These are phyloP conservation scores for Castanea mollissima DNA, from an alignment of 306 rosid genomes.

Conservation along the genomic window DNA sequence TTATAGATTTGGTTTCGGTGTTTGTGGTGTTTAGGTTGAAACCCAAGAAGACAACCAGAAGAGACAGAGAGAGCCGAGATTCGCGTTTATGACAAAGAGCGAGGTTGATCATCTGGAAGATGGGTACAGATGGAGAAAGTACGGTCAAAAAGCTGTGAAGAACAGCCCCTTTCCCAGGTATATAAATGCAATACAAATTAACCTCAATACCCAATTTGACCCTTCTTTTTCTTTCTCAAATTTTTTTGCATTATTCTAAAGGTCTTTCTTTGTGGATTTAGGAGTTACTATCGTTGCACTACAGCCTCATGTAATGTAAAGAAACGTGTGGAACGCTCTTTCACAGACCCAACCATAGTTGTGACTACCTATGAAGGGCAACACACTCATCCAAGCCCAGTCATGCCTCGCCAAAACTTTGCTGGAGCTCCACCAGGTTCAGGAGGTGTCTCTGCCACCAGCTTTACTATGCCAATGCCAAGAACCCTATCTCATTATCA, in stretches of 20 bases:
- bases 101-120: constrained; percentile 99
- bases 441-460: constrained; percentile 7
- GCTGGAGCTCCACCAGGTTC: constrained; percentile 28
- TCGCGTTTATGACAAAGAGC: constrained; percentile 97
- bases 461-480: constrained; percentile 28
- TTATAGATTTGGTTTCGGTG: constrained; percentile 19
- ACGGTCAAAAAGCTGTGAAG: constrained; percentile 97
- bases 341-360: constrained; percentile 66
- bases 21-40: constrained; percentile 52
- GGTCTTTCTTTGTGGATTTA: neutral
- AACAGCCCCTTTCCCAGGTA: constrained; percentile 96
- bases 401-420: constrained; percentile 50
- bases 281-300: constrained; percentile 99
- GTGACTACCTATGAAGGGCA: constrained; percentile 96
- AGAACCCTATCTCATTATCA: constrained; percentile 31
- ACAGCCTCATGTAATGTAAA: constrained; percentile 79
- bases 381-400: constrained; percentile 76
- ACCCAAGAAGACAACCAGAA: constrained; percentile 68
- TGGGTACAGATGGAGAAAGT: constrained; percentile 99
- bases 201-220: constrained; percentile 6
- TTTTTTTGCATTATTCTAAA: neutral
- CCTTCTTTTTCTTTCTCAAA: neutral
- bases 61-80: constrained; percentile 78
- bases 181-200: neutral
- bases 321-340: constrained; percentile 88